phyloP scores from a whole-genome alignment of 495 filamentous ascomycete species.

The Saxophila tyrrhenica region DNA sequence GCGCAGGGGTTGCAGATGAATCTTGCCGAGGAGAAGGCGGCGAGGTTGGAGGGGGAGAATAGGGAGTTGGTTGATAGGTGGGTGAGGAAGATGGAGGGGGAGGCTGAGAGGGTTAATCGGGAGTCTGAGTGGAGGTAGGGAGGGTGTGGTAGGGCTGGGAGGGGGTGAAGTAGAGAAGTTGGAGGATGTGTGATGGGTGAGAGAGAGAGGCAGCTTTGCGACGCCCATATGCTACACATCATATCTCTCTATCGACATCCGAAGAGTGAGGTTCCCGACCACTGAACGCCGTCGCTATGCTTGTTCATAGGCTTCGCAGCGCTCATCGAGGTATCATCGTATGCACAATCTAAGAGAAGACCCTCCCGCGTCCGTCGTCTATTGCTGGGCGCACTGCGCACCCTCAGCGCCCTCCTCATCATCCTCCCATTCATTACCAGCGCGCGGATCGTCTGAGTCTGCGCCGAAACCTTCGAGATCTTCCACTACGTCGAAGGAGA shows the following conservation, averaged over 20 bases:
- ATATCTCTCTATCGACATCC: no score
- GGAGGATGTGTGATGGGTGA: no score
- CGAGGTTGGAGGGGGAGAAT: conserved; percentile 68
- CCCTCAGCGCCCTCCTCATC: conserved; percentile 47
- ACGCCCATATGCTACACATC: no score
- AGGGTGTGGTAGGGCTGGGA: not conserved
- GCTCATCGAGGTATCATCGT: no score
- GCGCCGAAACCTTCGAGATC: conserved; percentile 66
- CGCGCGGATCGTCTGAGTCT: conserved; percentile 56
- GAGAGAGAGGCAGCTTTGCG: no score
- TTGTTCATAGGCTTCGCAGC: not conserved
- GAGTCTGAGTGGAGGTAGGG: conserved; percentile 28
- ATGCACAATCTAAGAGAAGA: not conserved
- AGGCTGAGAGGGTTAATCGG: conserved; percentile 82
- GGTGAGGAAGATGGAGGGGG: conserved; percentile 75
- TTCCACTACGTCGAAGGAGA: conserved; percentile 69
- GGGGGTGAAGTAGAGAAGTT: no score
- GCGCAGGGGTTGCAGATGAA: conserved; percentile 78
- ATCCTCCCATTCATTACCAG: conserved; percentile 68
- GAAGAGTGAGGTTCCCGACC: no score
- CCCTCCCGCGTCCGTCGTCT: conserved; percentile 23
- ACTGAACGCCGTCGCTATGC: conserved; percentile 6
- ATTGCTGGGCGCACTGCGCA: conserved; percentile 80
- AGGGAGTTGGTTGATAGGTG: conserved; percentile 77
- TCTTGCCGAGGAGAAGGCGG: conserved; percentile 60